Evolutionary conservation across 177 flowering plant genomes (phyloP), one percentile per base, ranked within the genome.

Genomic region (Telopea speciosissima): DNA sequence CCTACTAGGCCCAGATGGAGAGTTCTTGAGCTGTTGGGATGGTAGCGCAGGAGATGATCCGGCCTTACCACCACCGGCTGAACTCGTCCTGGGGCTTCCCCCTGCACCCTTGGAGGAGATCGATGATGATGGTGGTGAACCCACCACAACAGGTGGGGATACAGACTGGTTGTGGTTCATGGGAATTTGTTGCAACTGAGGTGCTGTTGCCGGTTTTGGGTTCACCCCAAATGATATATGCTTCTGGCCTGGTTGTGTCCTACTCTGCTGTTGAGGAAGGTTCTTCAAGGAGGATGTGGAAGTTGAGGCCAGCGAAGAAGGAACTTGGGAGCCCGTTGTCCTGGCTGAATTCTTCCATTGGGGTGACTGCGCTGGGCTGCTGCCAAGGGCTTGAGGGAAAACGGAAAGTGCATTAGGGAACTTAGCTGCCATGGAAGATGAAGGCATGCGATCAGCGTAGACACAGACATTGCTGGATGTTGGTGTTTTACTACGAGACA

Each of bases 321-420:
- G 75, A 45, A 68, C 79, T 23, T 84, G 84, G 1, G 91, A 69
- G 16, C 82, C 40, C 8, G 78, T 25, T 0, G 87, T 58, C 75
- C 90, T 83, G 4, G 63, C 68, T 19, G 93, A 73, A 62, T 82
- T 82, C 77, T 88, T 91, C 96, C 95, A 93, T 70, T 89, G 98
- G 22, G 89, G 79, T 61, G 93, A 89, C 72, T 90, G 97, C 31
- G 73, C 36, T 5, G 95, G 85, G 68, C 81, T 79, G 56, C 78
- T 82, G 61, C 74, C 76, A 44, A 85, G 82, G 68, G 77, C 85
- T 75, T 84, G 92, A 3, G 91, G 89, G 61, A 88, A 91, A 21
- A 74, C 75, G 36, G 92, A 79, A 7, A 82, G 68, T 3, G 85
- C 59, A 79, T 79, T 89, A 0, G 90, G 84, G 66, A 87, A 90